phyloP scores from a whole-genome alignment of 352 stramenopile genomes.

The Aphanomyces astaci region DNA sequence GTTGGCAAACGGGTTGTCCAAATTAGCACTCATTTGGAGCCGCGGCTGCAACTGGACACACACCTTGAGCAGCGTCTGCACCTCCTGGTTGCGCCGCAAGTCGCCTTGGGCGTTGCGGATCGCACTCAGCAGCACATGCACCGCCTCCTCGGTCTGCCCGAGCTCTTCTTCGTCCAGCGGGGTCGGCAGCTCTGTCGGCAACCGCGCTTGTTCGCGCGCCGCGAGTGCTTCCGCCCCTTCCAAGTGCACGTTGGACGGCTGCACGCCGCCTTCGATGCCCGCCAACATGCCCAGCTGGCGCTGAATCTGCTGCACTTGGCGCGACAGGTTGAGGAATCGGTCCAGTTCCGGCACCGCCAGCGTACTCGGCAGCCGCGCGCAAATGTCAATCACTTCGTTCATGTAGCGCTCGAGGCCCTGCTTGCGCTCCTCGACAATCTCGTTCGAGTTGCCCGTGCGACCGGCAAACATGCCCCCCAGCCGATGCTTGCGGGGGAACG shows the following conservation, averaged over 20 bases:
- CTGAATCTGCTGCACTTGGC: slow-evolving; percentile 77
- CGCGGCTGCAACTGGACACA: slow-evolving; percentile 78
- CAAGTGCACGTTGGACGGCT: slow-evolving; percentile 48
- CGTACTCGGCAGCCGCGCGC: slow-evolving; percentile 64
- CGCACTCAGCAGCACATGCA: slow-evolving; percentile 59
- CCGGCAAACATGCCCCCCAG: slow-evolving; percentile 74
- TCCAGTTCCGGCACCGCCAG: slow-evolving; percentile 80
- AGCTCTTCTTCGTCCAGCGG: slow-evolving; percentile 81
- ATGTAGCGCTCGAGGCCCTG: slow-evolving; percentile 72
- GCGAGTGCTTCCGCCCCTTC: slow-evolving; percentile 70
- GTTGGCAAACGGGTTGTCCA: slow-evolving; percentile 85
- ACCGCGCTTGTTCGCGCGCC: slow-evolving; percentile 62
- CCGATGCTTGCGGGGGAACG: slow-evolving; percentile 80
- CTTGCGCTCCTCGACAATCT: slow-evolving; percentile 82
- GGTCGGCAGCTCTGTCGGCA: slow-evolving; percentile 75
- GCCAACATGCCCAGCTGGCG: slow-evolving; percentile 37
- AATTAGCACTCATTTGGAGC: slow-evolving; percentile 80
- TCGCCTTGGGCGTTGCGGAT: slow-evolving; percentile 78
- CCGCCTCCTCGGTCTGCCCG: slow-evolving; percentile 73
- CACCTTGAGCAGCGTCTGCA: slow-evolving; percentile 82
- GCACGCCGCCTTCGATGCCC: slow-evolving; percentile 26
- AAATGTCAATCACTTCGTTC: slow-evolving; percentile 74
- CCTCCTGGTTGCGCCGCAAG: slow-evolving; percentile 62
- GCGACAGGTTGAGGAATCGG: slow-evolving; percentile 79
- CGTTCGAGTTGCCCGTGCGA: slow-evolving; percentile 78